A percentile compares a stretch with the other conserved stretches of the same genome.
phyloP scores from a whole-genome alignment of 495 filamentous ascomycete species.

The Penicillium bovifimosum region DNA sequence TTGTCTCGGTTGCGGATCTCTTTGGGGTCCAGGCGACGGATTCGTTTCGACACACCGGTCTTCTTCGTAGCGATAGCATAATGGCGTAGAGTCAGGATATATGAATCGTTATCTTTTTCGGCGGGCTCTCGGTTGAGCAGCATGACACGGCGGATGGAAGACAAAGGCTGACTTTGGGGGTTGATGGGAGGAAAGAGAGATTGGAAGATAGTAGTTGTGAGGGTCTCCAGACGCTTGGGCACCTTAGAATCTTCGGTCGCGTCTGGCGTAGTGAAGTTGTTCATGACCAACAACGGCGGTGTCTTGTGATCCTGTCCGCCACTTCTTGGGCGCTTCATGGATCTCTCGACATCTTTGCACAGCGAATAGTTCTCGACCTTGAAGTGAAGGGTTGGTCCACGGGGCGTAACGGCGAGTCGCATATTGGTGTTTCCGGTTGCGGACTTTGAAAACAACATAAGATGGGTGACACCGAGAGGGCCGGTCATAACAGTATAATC shows the following conservation, averaged over 20 bases:
- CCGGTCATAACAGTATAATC: constrained; percentile 97
- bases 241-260: constrained; percentile 54
- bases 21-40: constrained; percentile 85
- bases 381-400: constrained; percentile 91
- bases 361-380: constrained; percentile 95
- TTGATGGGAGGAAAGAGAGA: constrained; percentile 95
- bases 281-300: constrained; percentile 92
- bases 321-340: constrained; percentile 73
- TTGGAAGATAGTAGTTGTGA: constrained; percentile 94
- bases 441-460: constrained; percentile 91
- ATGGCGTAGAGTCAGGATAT: constrained; percentile 86
- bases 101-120: constrained; percentile 56
- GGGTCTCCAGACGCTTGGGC: constrained; percentile 80
- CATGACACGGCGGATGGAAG: constrained; percentile 82
- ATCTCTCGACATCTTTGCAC: constrained; percentile 78
- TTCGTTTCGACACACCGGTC: constrained; percentile 73
- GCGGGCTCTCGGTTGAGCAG: constrained; percentile 74
- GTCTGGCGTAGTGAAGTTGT: constrained; percentile 76
- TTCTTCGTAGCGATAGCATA: constrained; percentile 90
- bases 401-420: constrained; percentile 80
- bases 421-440: constrained; percentile 86
- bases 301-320: constrained; percentile 77
- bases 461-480: constrained; percentile 86
- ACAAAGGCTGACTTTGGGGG: constrained; percentile 80
- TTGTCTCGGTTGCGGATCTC: constrained; percentile 62